Conservation (phyloP, 805 yeast genomes). For the Saccharomyces paradoxus region DNA sequence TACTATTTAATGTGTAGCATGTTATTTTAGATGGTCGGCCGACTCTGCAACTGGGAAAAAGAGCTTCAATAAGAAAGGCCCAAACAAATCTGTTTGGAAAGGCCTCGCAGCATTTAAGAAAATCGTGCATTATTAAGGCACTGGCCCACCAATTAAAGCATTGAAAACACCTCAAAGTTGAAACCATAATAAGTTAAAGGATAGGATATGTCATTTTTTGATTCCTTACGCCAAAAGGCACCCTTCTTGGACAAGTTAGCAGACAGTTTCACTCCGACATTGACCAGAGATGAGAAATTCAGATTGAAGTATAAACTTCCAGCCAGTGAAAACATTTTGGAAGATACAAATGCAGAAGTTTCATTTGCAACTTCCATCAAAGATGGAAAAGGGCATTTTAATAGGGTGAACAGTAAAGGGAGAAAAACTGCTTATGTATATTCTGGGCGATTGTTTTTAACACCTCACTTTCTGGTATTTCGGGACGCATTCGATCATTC, state of each 20-base stretch:
- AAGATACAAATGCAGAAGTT: conserved; percentile 61
- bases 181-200: background rate
- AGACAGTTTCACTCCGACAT: conserved; percentile 31
- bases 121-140: background rate
- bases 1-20: background rate
- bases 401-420: conserved; percentile 2
- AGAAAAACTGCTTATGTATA: conserved; percentile 29
- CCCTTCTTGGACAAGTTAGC: conserved; percentile 36
- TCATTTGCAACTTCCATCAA: conserved; percentile 27
- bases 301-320: conserved; percentile 66
- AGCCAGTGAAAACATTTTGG: conserved; percentile 53
- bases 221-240: conserved; percentile 39
- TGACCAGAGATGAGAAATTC: conserved; percentile 63
- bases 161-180: background rate
- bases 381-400: conserved; percentile 9
- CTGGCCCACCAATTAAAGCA: background rate
- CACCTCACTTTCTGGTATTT: conserved; percentile 70
- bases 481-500: conserved; percentile 60
- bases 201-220: conserved; percentile 39
- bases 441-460: conserved; percentile 63
- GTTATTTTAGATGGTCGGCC: background rate
- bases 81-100: background rate
- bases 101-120: background rate
- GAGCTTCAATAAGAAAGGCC: background rate
- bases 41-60: background rate